A percentile compares a stretch with the other conserved stretches of the same genome.
phyloP scores from a whole-genome alignment of 2,329 filamentous ascomycete species.

The Sporothrix pallida region DNA sequence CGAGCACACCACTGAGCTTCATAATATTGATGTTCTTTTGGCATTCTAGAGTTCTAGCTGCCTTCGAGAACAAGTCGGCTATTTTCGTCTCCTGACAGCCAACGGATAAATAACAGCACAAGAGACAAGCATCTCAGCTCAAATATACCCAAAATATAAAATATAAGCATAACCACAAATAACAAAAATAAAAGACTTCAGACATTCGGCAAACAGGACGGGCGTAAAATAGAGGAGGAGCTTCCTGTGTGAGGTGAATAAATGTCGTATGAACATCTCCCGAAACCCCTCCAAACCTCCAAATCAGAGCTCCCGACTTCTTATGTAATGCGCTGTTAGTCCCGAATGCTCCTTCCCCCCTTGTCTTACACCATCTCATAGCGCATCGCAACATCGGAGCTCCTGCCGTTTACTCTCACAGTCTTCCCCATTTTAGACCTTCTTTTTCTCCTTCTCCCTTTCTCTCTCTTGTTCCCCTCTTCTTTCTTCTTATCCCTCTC shows the following conservation, averaged over 20 bases:
- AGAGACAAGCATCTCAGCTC: slow-evolving; percentile 25
- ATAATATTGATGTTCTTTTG: too few relatives aligned
- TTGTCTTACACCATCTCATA: slow-evolving; percentile 22
- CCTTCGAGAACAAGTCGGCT: not conserved
- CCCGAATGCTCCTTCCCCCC: not conserved
- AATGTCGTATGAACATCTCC: not conserved
- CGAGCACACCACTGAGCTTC: not conserved
- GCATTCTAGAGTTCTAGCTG: too few relatives aligned
- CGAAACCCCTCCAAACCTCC: slow-evolving; percentile 16
- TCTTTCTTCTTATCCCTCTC: not conserved
- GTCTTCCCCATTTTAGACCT: not conserved
- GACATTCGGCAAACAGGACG: not conserved
- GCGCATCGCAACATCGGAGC: slow-evolving; percentile 2
- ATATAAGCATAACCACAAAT: not conserved
- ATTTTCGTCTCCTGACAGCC: not conserved
- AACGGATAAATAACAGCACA: not conserved
- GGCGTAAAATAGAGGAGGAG: not conserved
- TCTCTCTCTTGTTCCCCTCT: not conserved
- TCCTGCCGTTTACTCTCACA: not conserved
- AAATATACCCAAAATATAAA: not conserved
- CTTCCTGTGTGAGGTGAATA: not conserved
- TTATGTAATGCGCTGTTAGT: slow-evolving; percentile 18
- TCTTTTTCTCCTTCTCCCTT: not conserved
- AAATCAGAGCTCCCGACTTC: not conserved
- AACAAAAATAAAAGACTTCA: not conserved